Conservation (phyloP, 192 early-diverging fungal genomes). For the Funneliformis geosporum region DNA sequence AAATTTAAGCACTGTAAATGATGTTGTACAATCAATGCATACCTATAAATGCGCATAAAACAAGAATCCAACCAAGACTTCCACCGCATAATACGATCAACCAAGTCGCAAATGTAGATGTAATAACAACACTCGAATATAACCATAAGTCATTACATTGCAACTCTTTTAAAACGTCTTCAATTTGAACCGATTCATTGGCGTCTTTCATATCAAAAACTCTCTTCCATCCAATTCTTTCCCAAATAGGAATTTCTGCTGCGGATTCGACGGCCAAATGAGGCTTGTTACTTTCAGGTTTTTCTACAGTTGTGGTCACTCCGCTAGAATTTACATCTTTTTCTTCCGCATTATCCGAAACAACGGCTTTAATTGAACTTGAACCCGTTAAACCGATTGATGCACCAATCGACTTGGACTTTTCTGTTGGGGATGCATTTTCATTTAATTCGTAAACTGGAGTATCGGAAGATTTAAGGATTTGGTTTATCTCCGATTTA, state of each 20-base stretch:
- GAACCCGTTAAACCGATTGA: background rate
- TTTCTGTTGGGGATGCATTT: constrained; percentile 6
- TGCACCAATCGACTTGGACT: background rate
- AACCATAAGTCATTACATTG: constrained; percentile 28
- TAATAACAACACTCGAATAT: constrained; percentile 20
- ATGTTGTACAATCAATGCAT: background rate
- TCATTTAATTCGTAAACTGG: background rate
- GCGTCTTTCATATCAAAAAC: background rate
- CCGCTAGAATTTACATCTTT: background rate
- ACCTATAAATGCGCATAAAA: constrained; percentile 26
- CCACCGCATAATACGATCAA: constrained; percentile 11
- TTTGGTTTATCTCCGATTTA: background rate
- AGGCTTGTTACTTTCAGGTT: background rate
- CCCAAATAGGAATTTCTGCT: constrained; percentile 12
- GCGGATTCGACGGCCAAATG: background rate
- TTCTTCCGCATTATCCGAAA: background rate
- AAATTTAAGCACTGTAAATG: background rate
- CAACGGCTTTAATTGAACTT: background rate
- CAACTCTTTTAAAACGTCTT: constrained; percentile 19
- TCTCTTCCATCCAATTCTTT: constrained; percentile 22
- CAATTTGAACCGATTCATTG: background rate
- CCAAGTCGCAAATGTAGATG: constrained; percentile 20
- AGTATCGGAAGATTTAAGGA: background rate
- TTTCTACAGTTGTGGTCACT: background rate
- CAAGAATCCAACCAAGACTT: constrained; percentile 20